Base-by-base conservation (phyloP, 202 grass and related monocot species). In the Carex arenaria region DNA sequence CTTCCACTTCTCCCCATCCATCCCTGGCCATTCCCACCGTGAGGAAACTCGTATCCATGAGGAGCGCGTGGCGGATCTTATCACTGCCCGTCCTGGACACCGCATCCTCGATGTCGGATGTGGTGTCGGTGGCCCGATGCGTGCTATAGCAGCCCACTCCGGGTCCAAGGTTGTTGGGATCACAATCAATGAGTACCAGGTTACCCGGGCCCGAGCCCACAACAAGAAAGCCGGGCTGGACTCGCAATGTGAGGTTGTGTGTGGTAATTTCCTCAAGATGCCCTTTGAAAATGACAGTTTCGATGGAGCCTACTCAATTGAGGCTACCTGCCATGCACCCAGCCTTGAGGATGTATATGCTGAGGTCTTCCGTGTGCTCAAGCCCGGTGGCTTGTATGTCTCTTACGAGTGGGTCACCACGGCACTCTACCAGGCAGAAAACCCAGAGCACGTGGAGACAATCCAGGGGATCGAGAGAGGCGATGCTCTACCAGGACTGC, bases 161-260 rank as follows among this genome's bases (percentile, higher is more conserved):
- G 82, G 91, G 0, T 89, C 97, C 20, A 18, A 88, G 36, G 87
- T 99, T 68, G 93, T 99, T 38, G 97, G 97, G 79, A 96, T 99
- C 89, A 99, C 97, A 78, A 99, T 99, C 83, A 96, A 96, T 87
- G 97, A 99, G 85, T 99, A 99, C 93, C 97, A 99, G 87, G 97
- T 99, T 1, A 88, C 88, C 70, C 97, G 97, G 61, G 97, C 97
- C 12, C 88, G 97, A 36, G 23, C 91, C 0, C 97, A 99, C 97
- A 99, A 99, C 91, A 85, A 88, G 71, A 98, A 98, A 88, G 95
- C 95, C 40, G 77, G 95, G 0, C 86, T 98, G 4, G 92, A 95
- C 77, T 10, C 80, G 2, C 86, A 31, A 20, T 99, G 97, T 81
- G 97, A 99, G 88, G 91, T 96, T 65, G 93, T 96, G n/a, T 99